Base-by-base conservation (phyloP, 495 filamentous ascomycete genomes). In the Hypoxylon fragiforme region DNA sequence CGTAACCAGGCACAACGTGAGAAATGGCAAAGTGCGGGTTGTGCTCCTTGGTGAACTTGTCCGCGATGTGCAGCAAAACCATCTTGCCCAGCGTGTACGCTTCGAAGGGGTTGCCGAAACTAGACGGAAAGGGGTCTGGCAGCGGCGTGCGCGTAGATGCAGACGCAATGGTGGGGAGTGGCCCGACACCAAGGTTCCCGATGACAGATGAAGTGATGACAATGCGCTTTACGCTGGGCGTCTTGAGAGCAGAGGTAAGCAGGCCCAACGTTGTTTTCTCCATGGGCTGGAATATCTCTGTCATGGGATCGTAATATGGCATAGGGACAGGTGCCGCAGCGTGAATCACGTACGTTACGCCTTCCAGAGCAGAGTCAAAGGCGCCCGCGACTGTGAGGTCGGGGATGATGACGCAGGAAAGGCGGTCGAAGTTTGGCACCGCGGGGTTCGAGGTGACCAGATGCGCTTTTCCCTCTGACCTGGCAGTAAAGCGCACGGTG, bases 291-390 rank as follows among this genome's bases (percentile, higher is more conserved):
- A 70, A 63, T 19, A 71, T 45, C n/a, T 60, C 28, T 18, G 54
- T 53, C 18, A 54, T 40, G 11, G 54, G 45, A 3, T 65, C 48
- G 11, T 50, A 58, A 20, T 21, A 38, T 9, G 57, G 56, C 7
- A 48, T 28, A 0, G 62, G 58, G 8, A 63, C 50, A 0, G 79
- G 78, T 20, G 76, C 74, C 2, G 77, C 78, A 7, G 77, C 49
- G 39, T 82, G 79, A 41, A 81, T 67, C 42, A 80, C 63, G 34
- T 72, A 73, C 18, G 68, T 73, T 1, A 74, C 73, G 9, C 67
- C 75, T 37, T 74, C 49, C 15, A 79, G 68, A 2, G 72, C 75
- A 21, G 71, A 59, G 49, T 78, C 70, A 49, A 75, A 81, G 9
- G 72, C 74, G 13, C 68, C 70, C 0, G 70, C 50, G 8, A 61